phyloP scores from a whole-genome alignment of 352 stramenopile species.

The Thraustochytrium striatum region DNA sequence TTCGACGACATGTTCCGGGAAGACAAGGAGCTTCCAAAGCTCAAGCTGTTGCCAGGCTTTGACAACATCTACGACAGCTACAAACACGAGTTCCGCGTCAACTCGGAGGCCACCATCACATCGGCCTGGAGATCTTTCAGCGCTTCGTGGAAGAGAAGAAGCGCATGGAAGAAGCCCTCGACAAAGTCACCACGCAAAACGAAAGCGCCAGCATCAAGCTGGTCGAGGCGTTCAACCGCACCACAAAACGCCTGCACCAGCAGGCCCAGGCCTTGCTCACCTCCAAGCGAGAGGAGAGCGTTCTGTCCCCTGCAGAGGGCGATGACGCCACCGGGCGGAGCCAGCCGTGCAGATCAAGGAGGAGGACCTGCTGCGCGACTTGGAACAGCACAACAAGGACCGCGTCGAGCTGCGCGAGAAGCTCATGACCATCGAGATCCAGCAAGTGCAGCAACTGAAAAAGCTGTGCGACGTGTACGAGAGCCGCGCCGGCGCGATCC shows the following conservation, averaged over 20 bases:
- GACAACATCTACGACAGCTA: constrained; percentile 83
- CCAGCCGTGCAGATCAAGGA: not conserved
- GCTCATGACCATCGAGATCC: constrained; percentile 59
- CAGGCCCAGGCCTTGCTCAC: constrained; percentile 27
- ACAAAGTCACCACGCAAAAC: constrained; percentile 38
- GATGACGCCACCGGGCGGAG: not conserved
- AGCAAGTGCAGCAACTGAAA: constrained; percentile 69
- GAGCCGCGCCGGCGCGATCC: constrained; percentile 71
- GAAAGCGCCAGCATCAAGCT: constrained; percentile 62
- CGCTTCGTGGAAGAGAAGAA: constrained; percentile 48
- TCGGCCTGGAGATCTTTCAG: constrained; percentile 61
- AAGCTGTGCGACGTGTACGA: constrained; percentile 69
- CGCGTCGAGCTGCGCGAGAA: constrained; percentile 57
- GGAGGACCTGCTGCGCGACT: constrained; percentile 49
- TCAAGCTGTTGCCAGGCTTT: constrained; percentile 76
- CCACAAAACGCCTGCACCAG: constrained; percentile 62
- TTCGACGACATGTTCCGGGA: constrained; percentile 84
- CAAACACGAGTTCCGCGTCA: constrained; percentile 67
- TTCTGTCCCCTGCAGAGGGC: not conserved
- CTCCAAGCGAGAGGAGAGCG: not conserved
- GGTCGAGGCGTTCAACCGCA: constrained; percentile 70
- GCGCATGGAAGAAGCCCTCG: constrained; percentile 51
- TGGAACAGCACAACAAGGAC: constrained; percentile 49
- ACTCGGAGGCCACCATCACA: constrained; percentile 52
- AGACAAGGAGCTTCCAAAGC: constrained; percentile 82